phyloP scores from a whole-genome alignment of 179 eudicot species.

The Amaranthus tricolor region DNA sequence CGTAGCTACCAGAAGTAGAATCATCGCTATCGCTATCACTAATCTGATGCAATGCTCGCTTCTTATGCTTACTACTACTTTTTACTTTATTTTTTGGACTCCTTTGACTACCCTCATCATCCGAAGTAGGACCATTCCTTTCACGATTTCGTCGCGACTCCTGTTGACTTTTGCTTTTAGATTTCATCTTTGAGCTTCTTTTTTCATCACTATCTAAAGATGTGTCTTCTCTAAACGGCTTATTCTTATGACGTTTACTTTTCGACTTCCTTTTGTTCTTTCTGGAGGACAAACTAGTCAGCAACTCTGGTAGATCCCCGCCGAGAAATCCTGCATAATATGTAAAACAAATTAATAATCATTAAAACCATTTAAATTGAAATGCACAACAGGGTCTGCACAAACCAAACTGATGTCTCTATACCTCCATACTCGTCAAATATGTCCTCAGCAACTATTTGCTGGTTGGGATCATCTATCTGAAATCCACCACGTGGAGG shows the following conservation, averaged over 20 bases:
- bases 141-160: slow-evolving; percentile 26
- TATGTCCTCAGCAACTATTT: slow-evolving; percentile 95
- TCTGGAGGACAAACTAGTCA: slow-evolving; percentile 50
- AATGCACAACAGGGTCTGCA: slow-evolving; percentile 1
- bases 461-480: slow-evolving; percentile 90
- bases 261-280: slow-evolving; percentile 54
- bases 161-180: slow-evolving; percentile 47
- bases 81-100: slow-evolving; percentile 26
- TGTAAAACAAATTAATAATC: background rate
- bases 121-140: slow-evolving; percentile 20
- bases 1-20: slow-evolving; percentile 22
- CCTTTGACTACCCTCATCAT: slow-evolving; percentile 25
- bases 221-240: slow-evolving; percentile 23
- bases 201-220: slow-evolving; percentile 21
- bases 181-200: slow-evolving; percentile 26
- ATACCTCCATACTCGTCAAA: slow-evolving; percentile 98
- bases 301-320: slow-evolving; percentile 66
- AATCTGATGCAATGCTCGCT: slow-evolving; percentile 16
- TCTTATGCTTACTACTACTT: slow-evolving; percentile 45
- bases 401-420: background rate
- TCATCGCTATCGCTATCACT: slow-evolving; percentile 17
- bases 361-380: slow-evolving; percentile 2
- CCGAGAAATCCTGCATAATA: slow-evolving; percentile 67
- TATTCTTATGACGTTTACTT: slow-evolving; percentile 46
- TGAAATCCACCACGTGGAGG: slow-evolving; percentile 96